Base-by-base conservation (phyloP, 805 yeast species). In the Candida wancherniae region DNA sequence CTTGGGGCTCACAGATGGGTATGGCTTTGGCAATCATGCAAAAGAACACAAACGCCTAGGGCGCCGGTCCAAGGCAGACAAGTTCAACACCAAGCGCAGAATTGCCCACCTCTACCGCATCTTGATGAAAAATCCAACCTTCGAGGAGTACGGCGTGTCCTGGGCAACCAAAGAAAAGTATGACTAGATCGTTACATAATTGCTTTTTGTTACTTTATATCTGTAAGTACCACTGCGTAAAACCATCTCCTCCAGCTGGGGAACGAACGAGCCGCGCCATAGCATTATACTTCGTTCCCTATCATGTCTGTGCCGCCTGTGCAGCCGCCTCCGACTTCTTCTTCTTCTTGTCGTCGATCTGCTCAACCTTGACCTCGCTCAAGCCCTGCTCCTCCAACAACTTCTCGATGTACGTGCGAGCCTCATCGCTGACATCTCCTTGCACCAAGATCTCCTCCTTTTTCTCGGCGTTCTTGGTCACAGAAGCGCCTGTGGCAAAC, bases 401-500 rank as follows among this genome's bases (percentile, higher is more conserved):
- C 26, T 72, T 73, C 29, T 69, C 74, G 40, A 88, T 74, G 47
- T 82, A 83, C 5, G 64, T 82, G 53, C 84, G 94, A 17, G 87
- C 92, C 49, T 82, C 95, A 44, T 87, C 96, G 35, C 87, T 82
- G 25, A 88, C 92, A 58, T 90, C 97, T 49, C 97, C 97, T 63
- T 88, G 97, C 37, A 88, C 81, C 36, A 85, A 74, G 34, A 88
- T 76, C 53, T 88, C 97, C 40, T 90, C 96, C 55, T 83, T 84
- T 61, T 88, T 88, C 44, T 88, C 97, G 3, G 78, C 87, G 42
- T 77, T 84, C 61, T 88, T 88, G 4, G 87, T 79, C 9, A 88
- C 95, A 14, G 92, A 78, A 17, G 96, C 90, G 30, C 97, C 97
- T 6, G 97, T 88, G 9, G 97, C 97, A 53, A 90, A 88, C 57